Conservation (phyloP, 2,329 filamentous ascomycete genomes). For the Fusarium avenaceum region DNA sequence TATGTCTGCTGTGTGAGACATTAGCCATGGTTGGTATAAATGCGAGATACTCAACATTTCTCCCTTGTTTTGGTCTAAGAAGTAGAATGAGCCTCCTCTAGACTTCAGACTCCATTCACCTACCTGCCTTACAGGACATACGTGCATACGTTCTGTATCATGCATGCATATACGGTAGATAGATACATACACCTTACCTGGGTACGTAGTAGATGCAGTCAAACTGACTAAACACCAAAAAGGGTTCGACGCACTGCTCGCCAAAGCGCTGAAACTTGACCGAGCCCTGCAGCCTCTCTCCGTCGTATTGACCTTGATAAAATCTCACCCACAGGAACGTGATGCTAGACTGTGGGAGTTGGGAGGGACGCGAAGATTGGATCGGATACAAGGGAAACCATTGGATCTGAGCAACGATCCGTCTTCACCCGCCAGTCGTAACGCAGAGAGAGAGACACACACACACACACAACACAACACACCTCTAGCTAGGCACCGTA, state of each 20-base stretch:
- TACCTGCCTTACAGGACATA: constrained; percentile 1
- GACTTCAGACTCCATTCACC: constrained; percentile 17
- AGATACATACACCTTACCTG: constrained; percentile 26
- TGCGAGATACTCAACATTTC: constrained; percentile 10
- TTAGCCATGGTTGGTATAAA: constrained; percentile 8
- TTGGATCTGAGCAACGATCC: constrained; percentile 19
- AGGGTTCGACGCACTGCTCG: constrained; percentile 16
- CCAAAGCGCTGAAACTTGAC: constrained; percentile 27
- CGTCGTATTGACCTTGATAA: constrained; percentile 25
- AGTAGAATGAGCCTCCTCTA: constrained; percentile 13
- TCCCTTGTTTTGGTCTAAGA: constrained; percentile 28
- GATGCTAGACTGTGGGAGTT: constrained; percentile 20
- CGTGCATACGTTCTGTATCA: constrained; percentile 9
- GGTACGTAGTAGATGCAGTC: constrained; percentile 2
- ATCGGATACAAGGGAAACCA: constrained; percentile 27
- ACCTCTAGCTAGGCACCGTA: not conserved
- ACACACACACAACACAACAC: not conserved
- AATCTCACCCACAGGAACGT: constrained; percentile 16
- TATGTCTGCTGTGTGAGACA: constrained; percentile 32
- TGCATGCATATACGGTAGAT: constrained; percentile 32
- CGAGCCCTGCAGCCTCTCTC: constrained; percentile 13
- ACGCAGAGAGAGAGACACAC: constrained; percentile 5
- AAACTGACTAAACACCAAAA: constrained; percentile 10
- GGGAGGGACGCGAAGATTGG: constrained; percentile 20
- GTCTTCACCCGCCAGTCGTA: constrained; percentile 35